These are phyloP conservation scores for Stellera chamaejasme DNA, from an alignment of 345 rosid species.

Conservation along the genomic window DNA sequence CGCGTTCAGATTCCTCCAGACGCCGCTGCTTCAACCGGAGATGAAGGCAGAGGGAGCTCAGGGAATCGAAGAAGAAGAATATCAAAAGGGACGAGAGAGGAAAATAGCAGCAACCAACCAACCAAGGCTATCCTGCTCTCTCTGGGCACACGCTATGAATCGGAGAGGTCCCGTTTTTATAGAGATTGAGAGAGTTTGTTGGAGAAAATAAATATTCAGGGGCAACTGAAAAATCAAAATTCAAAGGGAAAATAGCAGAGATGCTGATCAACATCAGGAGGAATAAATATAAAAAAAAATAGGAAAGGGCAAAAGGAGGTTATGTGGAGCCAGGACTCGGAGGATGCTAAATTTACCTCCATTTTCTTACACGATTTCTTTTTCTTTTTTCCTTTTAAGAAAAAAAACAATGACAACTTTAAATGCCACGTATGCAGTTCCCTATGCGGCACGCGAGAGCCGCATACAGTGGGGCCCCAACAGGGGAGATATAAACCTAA, in stretches of 20 bases:
- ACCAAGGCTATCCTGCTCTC: not conserved
- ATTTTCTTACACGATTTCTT: not conserved
- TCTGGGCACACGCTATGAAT: not conserved
- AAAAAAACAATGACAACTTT: constrained; percentile 16
- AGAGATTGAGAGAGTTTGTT: constrained; percentile 7
- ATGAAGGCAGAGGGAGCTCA: not conserved
- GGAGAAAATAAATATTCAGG: no score
- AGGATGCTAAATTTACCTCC: not conserved
- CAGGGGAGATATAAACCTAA: not conserved
- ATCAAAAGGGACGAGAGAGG: not conserved
- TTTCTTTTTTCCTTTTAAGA: no score
- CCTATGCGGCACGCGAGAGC: constrained; percentile 58
- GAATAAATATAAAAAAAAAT: not conserved
- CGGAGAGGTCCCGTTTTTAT: constrained; percentile 15
- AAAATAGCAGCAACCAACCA: constrained; percentile 7
- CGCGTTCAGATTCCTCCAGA: constrained; percentile 27
- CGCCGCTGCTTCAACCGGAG: constrained; percentile 14
- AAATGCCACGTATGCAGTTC: constrained; percentile 29
- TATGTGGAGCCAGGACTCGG: constrained; percentile 17
- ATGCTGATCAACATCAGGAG: not conserved
- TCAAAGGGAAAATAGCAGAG: constrained; percentile 1
- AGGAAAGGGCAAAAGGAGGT: not conserved
- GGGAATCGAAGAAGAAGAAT: not conserved
- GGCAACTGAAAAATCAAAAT: constrained; percentile 1
- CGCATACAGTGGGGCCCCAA: constrained; percentile 42